phyloP scores from a whole-genome alignment of 1,284 basidiomycete species.

The Meira miltonrushii region DNA sequence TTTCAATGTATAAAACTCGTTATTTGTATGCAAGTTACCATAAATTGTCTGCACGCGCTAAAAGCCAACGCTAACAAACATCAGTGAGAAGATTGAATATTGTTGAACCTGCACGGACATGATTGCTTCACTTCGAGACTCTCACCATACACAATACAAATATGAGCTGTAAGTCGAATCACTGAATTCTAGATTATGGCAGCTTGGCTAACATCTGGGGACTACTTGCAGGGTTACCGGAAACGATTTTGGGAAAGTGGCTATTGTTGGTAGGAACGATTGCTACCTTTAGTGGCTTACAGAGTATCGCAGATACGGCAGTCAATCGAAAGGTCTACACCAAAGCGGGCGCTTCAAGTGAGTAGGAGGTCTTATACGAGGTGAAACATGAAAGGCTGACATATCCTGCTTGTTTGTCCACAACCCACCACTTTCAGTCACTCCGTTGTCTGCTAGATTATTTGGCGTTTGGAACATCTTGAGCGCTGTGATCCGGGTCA shows the following conservation, averaged over 20 bases:
- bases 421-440: slow-evolving; percentile 22
- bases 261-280: slow-evolving; percentile 34
- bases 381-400: no score
- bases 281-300: slow-evolving; percentile 39
- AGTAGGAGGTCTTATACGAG: background rate
- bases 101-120: no score
- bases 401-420: background rate
- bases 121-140: no score
- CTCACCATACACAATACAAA: no score
- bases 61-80: no score
- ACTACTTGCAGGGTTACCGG: background rate
- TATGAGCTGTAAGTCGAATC: no score
- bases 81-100: no score
- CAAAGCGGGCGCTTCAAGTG: slow-evolving; percentile 24
- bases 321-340: slow-evolving; percentile 45
- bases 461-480: slow-evolving; percentile 50
- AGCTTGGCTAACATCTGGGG: background rate
- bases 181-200: no score
- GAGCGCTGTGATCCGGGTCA: slow-evolving; percentile 44
- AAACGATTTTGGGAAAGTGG: slow-evolving; percentile 41
- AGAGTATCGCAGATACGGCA: slow-evolving; percentile 34
- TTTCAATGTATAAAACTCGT: background rate
- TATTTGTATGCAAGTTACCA: no score
- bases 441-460: slow-evolving; percentile 41
- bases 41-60: no score